Conservation (phyloP, 2,329 filamentous ascomycete species). For the Microcyclosporella mali region DNA sequence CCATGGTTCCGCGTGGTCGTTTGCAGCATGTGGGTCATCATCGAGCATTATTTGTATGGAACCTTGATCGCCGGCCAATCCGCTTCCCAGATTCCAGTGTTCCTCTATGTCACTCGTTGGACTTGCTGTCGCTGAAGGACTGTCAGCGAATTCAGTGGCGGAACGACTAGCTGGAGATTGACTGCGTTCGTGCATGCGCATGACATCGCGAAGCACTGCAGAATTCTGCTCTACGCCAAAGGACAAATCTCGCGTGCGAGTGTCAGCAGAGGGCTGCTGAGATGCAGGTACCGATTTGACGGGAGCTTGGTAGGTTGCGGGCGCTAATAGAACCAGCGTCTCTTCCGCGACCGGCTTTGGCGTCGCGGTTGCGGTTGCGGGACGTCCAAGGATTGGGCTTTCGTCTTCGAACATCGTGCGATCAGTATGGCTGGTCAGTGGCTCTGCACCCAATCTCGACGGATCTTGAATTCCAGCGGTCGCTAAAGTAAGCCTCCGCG, state of each 20-base stretch:
- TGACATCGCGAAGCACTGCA: constrained; percentile 28
- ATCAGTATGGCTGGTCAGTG: constrained; percentile 32
- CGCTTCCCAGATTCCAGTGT: constrained; percentile 22
- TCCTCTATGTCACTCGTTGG: constrained; percentile 23
- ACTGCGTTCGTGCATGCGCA: constrained; percentile 30
- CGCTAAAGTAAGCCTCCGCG: constrained; percentile 23
- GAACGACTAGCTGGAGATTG: constrained; percentile 24
- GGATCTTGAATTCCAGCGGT: constrained; percentile 18
- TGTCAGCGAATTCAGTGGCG: constrained; percentile 30
- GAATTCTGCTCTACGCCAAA: constrained; percentile 14
- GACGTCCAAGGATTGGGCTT: constrained; percentile 60
- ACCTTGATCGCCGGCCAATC: constrained; percentile 23
- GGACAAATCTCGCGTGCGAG: too few species aligned
- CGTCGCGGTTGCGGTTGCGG: constrained; percentile 11
- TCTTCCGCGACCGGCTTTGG: constrained; percentile 7
- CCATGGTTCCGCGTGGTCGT: constrained; percentile 18
- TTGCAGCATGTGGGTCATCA: constrained; percentile 19
- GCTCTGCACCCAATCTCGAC: constrained; percentile 17
- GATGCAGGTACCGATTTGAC: constrained; percentile 9
- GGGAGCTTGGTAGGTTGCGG: constrained; percentile 22
- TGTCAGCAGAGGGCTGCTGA: constrained; percentile 1
- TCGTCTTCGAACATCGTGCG: constrained; percentile 47
- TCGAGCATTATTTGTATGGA: constrained; percentile 34
- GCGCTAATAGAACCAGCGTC: constrained; percentile 17
- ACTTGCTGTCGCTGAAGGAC: constrained; percentile 21